Base-by-base conservation (phyloP, 805 yeast species). In the Cyberlindnera japonica region DNA sequence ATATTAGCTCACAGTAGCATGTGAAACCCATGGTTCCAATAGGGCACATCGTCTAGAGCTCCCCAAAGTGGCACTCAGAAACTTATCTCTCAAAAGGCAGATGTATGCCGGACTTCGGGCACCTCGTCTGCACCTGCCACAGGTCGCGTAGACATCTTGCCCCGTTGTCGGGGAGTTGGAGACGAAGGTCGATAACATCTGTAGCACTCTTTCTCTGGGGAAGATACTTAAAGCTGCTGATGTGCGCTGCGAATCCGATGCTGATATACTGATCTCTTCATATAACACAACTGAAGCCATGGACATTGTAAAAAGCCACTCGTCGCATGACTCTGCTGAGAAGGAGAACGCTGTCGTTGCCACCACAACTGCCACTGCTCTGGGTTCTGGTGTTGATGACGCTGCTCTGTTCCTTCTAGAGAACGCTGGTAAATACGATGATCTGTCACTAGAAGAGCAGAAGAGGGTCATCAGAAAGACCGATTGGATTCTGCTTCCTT, bases 401-500 rank as follows among this genome's bases (percentile, higher is more conserved):
- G 58, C 58, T 31, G 61, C 60, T 6, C 22, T 30, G 8, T 57
- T 56, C 45, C 40, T 55, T 13, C 20, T 50, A 4, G 55, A 54
- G 18, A 40, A 41, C 20, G 58, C 55, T 3, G 58, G 53, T 0
- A 48, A 51, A 31, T 49, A 46, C 34, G 54, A 49, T 18, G 59
- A 59, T 3, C 33, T 49, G 12, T 50, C 61, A 3, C 51, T 47
- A 11, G 58, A 49, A 21, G 67, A 61, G 40, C 67, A 64, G 40
- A 48, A 49, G 18, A 45, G 43, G 19, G 57, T 61, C 33, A 55
- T 68, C 31, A 56, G 66, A 48, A 69, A 61, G 41, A 65, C 67
- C 16, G 73, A 68, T 48, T 49, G 56, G 47, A 56, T 55, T 38
- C 48, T 68, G 28, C 44, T 68, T 39, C 73, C 73, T 3, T 47